phyloP scores from a whole-genome alignment of 2,329 filamentous ascomycete species.

The Exophiala phaeomuriformis region DNA sequence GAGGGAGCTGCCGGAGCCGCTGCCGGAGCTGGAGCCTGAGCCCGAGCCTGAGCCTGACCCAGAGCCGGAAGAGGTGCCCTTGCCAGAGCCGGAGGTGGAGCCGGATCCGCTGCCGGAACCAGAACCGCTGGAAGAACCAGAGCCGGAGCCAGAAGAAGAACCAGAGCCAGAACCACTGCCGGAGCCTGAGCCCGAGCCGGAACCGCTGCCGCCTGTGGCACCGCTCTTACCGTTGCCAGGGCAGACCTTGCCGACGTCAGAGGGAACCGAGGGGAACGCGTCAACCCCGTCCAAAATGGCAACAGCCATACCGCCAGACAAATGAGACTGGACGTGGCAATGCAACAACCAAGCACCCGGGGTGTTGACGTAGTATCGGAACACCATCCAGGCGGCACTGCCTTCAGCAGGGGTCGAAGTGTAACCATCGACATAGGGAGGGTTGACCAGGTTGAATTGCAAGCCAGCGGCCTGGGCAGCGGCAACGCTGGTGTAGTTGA shows the following conservation, averaged over 20 bases:
- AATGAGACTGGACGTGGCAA: conserved; percentile 51
- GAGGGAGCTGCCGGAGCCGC: not conserved
- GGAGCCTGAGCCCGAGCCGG: conserved; percentile 33
- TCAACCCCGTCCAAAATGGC: conserved; percentile 42
- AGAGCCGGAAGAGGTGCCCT: not conserved
- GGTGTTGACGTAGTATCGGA: conserved; percentile 48
- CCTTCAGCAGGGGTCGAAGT: conserved; percentile 33
- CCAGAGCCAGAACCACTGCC: conserved; percentile 4
- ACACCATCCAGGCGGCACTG: conserved; percentile 42
- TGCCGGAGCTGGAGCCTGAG: conserved; percentile 3
- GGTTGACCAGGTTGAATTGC: conserved; percentile 54
- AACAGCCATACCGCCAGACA: conserved; percentile 50
- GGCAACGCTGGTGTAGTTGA: conserved; percentile 47
- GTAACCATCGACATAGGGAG: conserved; percentile 48
- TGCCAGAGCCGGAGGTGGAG: conserved; percentile 32
- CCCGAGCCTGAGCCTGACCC: not conserved
- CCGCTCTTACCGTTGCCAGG: conserved; percentile 1
- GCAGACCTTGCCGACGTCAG: conserved; percentile 23
- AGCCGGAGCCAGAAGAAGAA: conserved; percentile 3
- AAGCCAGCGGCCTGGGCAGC: conserved; percentile 36
- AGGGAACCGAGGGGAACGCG: conserved; percentile 26
- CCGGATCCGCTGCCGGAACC: conserved; percentile 18
- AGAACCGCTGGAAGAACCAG: not conserved
- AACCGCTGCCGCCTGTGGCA: conserved; percentile 1
- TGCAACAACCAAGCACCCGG: conserved; percentile 51